Evolutionary conservation across 192 early-diverging fungal genomes (phyloP), one percentile per base, ranked within the genome.

Genomic region (Coemansia sp.): DNA sequence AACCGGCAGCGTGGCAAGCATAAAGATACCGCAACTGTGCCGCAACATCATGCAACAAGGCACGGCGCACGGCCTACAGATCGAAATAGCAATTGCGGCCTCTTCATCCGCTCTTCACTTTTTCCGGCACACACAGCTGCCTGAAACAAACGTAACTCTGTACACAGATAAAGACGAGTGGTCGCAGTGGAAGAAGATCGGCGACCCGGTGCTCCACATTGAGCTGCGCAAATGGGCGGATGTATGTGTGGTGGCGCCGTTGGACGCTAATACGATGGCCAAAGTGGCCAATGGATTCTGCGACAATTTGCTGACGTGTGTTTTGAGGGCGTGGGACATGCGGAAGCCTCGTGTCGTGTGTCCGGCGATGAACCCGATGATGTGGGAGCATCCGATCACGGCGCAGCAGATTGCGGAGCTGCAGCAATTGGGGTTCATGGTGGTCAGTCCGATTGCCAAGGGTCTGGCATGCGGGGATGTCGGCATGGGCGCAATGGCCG

Each of bases 291-390:
- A 86, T 66, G 96, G 96, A 20, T 73, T 94, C 15, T 96, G 94
- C 70, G 96, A 98, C 67, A 97, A 97, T 66, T 64, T 98, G 55
- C 78, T 98, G 59, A 96, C 94, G 1, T 94, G 93, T 67, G 84
- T 94, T 20, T 62, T 95, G 24, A 67, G 96, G 5, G 96, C 96
- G 0, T 98, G 96, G 95, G 89, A 95, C 64, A 71, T 74, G 24
- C 58, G 53, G 11, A 86, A 85, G 55, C 90, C 90, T 0, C 84
- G 95, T 2, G 59, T 94, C 14, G 83, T 92, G 5, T 92, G 88
- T 60, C 96, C 95, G 8, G 95, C 95, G n/a, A 98, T 98, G 95
- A 96, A 97, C 63, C 95, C 93, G 5, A 83, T 86, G 79, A 97
- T 97, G 96, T 98, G 93, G 92, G 85, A 89, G 38, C 94, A 98